Conservation (phyloP, 768 basidiomycete genomes). For the Termitomyces sp. region DNA sequence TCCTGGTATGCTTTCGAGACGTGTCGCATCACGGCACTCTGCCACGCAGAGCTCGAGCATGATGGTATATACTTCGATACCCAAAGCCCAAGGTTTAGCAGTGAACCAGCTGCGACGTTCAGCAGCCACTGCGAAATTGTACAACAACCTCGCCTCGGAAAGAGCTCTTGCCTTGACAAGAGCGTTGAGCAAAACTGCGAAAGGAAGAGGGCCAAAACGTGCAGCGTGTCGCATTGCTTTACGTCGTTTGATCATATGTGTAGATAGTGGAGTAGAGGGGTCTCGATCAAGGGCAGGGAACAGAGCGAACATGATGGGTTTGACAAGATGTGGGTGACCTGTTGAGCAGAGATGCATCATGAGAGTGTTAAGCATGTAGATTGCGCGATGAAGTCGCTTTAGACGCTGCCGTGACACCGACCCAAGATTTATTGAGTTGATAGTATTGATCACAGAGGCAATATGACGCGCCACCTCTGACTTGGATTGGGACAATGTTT, state of each 20-base stretch:
- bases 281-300: constrained; percentile 45
- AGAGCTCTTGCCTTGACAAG: constrained; percentile 52
- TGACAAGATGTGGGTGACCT: constrained; percentile 39
- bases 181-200: constrained; percentile 55
- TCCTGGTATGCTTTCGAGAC: constrained; percentile 16
- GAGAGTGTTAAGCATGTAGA: constrained; percentile 44
- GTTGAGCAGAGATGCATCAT: constrained; percentile 47
- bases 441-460: background rate
- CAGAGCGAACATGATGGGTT: constrained; percentile 42
- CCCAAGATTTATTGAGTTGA: constrained; percentile 4
- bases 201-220: constrained; percentile 52
- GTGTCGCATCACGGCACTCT: constrained; percentile 21
- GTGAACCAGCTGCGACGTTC: constrained; percentile 48
- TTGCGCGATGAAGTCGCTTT: constrained; percentile 26
- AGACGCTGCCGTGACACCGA: constrained; percentile 2
- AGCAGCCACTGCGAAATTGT: constrained; percentile 54
- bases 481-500: background rate
- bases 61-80: constrained; percentile 62
- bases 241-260: constrained; percentile 19
- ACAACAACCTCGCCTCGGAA: constrained; percentile 49
- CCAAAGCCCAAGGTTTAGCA: constrained; percentile 55
- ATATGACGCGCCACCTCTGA: background rate
- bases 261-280: constrained; percentile 16
- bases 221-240: constrained; percentile 36
- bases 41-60: constrained; percentile 60